Evolutionary conservation across 2,329 filamentous ascomycete genomes (phyloP).

Genomic region (Massarina eburnea): DNA sequence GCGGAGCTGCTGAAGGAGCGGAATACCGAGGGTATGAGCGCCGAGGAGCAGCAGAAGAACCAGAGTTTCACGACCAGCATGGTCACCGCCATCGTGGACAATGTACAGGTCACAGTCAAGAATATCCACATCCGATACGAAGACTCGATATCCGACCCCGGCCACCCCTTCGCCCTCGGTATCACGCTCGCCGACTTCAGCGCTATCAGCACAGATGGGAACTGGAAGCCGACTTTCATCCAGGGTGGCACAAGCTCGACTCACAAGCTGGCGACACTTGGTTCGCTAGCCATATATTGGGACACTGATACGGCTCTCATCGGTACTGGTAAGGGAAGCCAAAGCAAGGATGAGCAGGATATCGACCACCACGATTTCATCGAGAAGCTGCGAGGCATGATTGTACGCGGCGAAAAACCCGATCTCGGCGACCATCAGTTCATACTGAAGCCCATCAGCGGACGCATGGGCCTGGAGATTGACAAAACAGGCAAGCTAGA

Average conservation of each 20-base stretch:
- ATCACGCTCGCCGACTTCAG: slow-evolving; percentile 95
- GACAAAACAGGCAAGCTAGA: slow-evolving; percentile 85
- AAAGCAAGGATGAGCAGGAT: slow-evolving; percentile 59
- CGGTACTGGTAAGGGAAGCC: slow-evolving; percentile 75
- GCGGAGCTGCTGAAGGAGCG: slow-evolving; percentile 92
- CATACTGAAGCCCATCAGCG: slow-evolving; percentile 93
- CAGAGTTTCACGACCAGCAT: slow-evolving; percentile 97
- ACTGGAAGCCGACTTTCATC: slow-evolving; percentile 96
- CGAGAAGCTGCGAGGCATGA: slow-evolving; percentile 73
- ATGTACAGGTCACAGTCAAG: slow-evolving; percentile 95
- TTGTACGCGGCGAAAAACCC: slow-evolving; percentile 68
- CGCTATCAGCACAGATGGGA: slow-evolving; percentile 89
- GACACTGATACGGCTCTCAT: slow-evolving; percentile 89
- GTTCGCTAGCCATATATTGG: slow-evolving; percentile 93
- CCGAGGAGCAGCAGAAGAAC: slow-evolving; percentile 94
- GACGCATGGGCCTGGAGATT: slow-evolving; percentile 90
- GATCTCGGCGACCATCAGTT: slow-evolving; percentile 73
- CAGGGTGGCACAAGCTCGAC: slow-evolving; percentile 80
- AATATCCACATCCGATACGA: slow-evolving; percentile 99
- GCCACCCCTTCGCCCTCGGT: slow-evolving; percentile 91
- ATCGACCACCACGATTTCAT: slow-evolving; percentile 77
- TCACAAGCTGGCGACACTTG: slow-evolving; percentile 90
- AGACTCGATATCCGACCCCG: slow-evolving; percentile 91
- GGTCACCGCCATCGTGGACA: slow-evolving; percentile 96
- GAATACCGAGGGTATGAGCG: slow-evolving; percentile 87